A percentile compares a stretch with the other conserved stretches of the same genome.
Evolutionary conservation across 2,329 filamentous ascomycete species (phyloP).

Genomic region (Penicillium palitans): DNA sequence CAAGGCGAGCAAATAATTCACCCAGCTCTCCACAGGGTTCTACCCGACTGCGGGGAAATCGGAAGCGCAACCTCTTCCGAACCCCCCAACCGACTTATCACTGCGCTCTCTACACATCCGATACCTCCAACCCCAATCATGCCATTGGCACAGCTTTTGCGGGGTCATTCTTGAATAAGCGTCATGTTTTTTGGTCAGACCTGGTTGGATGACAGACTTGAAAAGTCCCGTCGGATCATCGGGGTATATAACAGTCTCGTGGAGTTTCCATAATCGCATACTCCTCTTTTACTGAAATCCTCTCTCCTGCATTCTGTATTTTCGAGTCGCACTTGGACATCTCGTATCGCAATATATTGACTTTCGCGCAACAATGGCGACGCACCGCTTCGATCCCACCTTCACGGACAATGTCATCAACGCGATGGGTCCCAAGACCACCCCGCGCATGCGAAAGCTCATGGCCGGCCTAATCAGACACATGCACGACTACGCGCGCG

Average conservation of each 20-base stretch:
- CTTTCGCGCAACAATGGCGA: slow-evolving; percentile 24
- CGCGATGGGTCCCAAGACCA: slow-evolving; percentile 69
- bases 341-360: neutral
- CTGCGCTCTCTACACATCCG: slow-evolving; percentile 3
- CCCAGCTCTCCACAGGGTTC: neutral
- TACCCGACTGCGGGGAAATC: slow-evolving; percentile 20
- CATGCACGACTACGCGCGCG: slow-evolving; percentile 60
- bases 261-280: neutral
- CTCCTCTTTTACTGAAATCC: neutral
- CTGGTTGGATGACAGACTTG: neutral
- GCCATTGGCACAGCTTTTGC: slow-evolving; percentile 17
- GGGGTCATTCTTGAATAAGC: slow-evolving; percentile 26
- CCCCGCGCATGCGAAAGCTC: slow-evolving; percentile 66
- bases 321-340: neutral
- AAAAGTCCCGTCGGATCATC: slow-evolving; percentile 18
- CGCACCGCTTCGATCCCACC: slow-evolving; percentile 46
- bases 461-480: slow-evolving; percentile 55
- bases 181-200: slow-evolving; percentile 21
- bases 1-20: neutral
- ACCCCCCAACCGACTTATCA: slow-evolving; percentile 5
- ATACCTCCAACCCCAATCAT: slow-evolving; percentile 13
- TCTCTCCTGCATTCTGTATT: neutral
- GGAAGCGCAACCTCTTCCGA: slow-evolving; percentile 24
- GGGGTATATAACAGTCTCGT: slow-evolving; percentile 13
- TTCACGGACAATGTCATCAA: slow-evolving; percentile 71